A percentile compares a stretch with the other conserved stretches of the same genome.
Evolutionary conservation across 306 rosid genomes (phyloP).

Genomic region (Oemleria cerasiformis): DNA sequence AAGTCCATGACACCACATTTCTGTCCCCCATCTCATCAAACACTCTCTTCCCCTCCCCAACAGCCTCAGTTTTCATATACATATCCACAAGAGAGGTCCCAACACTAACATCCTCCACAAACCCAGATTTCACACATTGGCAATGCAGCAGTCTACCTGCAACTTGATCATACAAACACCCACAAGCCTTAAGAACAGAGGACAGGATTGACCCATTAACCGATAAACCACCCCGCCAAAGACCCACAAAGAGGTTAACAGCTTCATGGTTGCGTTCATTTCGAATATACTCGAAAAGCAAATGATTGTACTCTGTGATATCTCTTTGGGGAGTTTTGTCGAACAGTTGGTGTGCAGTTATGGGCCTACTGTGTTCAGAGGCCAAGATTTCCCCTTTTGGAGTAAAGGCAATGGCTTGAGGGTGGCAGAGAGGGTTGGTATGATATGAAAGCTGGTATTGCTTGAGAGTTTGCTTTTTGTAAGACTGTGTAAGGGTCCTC

Average conservation of each 20-base stretch:
- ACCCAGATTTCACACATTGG: conserved; percentile 60
- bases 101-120: conserved; percentile 52
- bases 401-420: neutral
- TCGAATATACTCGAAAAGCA: conserved; percentile 51
- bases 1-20: conserved; percentile 84
- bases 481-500: conserved; percentile 27
- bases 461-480: conserved; percentile 24
- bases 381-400: neutral
- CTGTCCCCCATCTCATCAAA: conserved; percentile 69
- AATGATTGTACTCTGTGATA: conserved; percentile 32
- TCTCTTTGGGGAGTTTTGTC: conserved; percentile 45
- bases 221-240: conserved; percentile 35
- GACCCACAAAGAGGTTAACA: conserved; percentile 33
- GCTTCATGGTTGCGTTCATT: conserved; percentile 46
- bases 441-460: neutral
- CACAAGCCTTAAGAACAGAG: conserved; percentile 53
- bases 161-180: conserved; percentile 41
- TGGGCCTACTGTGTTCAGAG: neutral
- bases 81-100: conserved; percentile 77
- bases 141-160: conserved; percentile 68
- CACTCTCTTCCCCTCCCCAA: conserved; percentile 57
- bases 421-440: conserved; percentile 8
- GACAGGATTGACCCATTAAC: conserved; percentile 54
- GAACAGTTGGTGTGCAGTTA: conserved; percentile 48
- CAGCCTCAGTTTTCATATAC: conserved; percentile 71